These are phyloP conservation scores for Brettanomyces sp. DNA, from an alignment of 805 yeast genomes.

Conservation along the genomic window DNA sequence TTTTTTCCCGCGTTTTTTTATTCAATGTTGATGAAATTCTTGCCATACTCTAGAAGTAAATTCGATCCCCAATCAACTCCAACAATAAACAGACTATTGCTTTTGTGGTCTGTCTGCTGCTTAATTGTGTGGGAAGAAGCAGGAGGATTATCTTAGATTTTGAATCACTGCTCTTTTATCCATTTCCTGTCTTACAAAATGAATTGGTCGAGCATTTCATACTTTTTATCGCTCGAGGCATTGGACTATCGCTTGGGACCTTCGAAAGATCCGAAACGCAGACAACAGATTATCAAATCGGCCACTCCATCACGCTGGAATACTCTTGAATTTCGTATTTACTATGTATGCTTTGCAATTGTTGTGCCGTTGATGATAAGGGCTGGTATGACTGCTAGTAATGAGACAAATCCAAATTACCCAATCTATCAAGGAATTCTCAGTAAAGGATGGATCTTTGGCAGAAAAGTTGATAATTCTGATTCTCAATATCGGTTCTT, in stretches of 20 bases:
- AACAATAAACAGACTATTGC: too few species aligned
- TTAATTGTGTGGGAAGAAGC: too few species aligned
- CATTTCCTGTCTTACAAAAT: neutral
- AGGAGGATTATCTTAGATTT: too few species aligned
- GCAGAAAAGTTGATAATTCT: constrained; percentile 85
- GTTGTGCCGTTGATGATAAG: constrained; percentile 77
- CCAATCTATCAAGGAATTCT: constrained; percentile 49
- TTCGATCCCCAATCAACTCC: too few species aligned
- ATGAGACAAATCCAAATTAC: constrained; percentile 67
- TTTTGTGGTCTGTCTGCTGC: too few species aligned
- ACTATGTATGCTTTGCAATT: constrained; percentile 50
- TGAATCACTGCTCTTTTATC: too few species aligned
- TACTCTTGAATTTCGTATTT: constrained; percentile 66
- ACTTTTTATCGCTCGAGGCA: constrained; percentile 41
- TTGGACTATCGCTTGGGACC: constrained; percentile 43
- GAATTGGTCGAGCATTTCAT: neutral
- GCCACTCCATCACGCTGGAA: constrained; percentile 53
- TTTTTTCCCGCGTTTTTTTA: too few species aligned
- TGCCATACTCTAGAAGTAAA: too few species aligned
- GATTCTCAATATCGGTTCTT: constrained; percentile 85
- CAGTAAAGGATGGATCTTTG: constrained; percentile 82
- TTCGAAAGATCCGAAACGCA: constrained; percentile 25
- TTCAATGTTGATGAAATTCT: too few species aligned
- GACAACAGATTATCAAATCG: constrained; percentile 22
- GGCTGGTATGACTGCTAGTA: constrained; percentile 75